phyloP scores from a whole-genome alignment of 352 stramenopile species.

The Phytophthora pseudosyringae region DNA sequence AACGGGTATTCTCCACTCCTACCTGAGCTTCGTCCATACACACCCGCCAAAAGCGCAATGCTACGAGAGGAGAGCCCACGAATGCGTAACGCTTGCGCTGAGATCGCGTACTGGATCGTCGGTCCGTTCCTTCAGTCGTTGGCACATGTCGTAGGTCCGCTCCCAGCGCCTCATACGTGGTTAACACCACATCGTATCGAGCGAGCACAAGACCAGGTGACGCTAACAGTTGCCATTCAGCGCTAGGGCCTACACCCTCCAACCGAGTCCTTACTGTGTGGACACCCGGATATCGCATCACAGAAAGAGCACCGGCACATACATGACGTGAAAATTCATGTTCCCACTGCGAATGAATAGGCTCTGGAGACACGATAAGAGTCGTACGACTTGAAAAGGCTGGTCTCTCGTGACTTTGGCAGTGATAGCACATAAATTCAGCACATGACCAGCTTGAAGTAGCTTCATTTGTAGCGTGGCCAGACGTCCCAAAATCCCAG shows the following conservation, averaged over 20 bases:
- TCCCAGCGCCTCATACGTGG: slow-evolving; percentile 89
- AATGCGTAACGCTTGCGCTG: slow-evolving; percentile 83
- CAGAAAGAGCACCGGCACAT: slow-evolving; percentile 44
- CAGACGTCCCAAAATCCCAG: slow-evolving; percentile 30
- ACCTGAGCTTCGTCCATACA: slow-evolving; percentile 95
- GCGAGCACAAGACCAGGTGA: slow-evolving; percentile 56
- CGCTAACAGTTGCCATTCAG: slow-evolving; percentile 64
- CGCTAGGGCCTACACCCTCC: slow-evolving; percentile 35
- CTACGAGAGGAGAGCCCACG: slow-evolving; percentile 87
- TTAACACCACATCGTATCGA: slow-evolving; percentile 91
- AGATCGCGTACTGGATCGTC: slow-evolving; percentile 67
- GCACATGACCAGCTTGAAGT: slow-evolving; percentile 10
- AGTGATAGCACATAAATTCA: slow-evolving; percentile 73
- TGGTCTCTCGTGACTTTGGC: slow-evolving; percentile 49
- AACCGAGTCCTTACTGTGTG: slow-evolving; percentile 48
- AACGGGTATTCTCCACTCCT: slow-evolving; percentile 79
- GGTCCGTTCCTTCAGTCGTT: slow-evolving; percentile 36
- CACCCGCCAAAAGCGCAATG: slow-evolving; percentile 90
- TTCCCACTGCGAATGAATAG: slow-evolving; percentile 93
- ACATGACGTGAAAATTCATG: slow-evolving; percentile 88
- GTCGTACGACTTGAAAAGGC: slow-evolving; percentile 74
- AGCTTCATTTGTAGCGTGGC: neutral
- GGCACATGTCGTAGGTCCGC: slow-evolving; percentile 84
- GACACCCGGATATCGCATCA: slow-evolving; percentile 69
- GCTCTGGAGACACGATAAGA: slow-evolving; percentile 92